Conservation (phyloP, 208 protist genomes). For the Trypanosoma vivax region DNA sequence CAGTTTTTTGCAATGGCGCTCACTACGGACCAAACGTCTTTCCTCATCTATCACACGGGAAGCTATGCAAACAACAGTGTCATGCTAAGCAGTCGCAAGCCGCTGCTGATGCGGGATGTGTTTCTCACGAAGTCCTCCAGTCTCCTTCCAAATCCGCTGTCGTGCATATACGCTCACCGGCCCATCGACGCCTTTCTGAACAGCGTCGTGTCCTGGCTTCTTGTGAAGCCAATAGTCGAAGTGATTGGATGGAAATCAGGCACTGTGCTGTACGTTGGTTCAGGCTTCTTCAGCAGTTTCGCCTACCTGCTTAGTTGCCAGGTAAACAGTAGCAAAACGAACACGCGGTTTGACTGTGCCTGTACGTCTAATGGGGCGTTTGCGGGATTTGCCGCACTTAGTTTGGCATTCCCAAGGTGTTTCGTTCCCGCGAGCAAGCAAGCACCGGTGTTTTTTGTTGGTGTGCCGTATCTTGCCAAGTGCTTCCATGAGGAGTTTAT, state of each 20-base stretch:
- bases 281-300: conserved; percentile 77
- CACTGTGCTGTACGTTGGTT: conserved; percentile 50
- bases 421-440: conserved; percentile 56
- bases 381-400: conserved; percentile 62
- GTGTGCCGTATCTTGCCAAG: conserved; percentile 54
- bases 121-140: conserved; percentile 59
- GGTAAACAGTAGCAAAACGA: conserved; percentile 36
- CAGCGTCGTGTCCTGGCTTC: conserved; percentile 34
- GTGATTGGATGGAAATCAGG: conserved; percentile 53
- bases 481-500: conserved; percentile 82
- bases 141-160: conserved; percentile 76
- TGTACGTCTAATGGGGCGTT: conserved; percentile 74
- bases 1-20: conserved; percentile 65
- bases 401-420: conserved; percentile 54
- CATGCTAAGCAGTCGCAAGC: conserved; percentile 71
- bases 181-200: conserved; percentile 55
- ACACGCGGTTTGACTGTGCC: conserved; percentile 50
- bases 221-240: conserved; percentile 58
- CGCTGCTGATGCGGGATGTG: conserved; percentile 81
- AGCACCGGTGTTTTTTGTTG: conserved; percentile 36
- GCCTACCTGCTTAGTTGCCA: conserved; percentile 69
- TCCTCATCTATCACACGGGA: conserved; percentile 75
- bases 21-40: conserved; percentile 56
- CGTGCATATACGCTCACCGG: conserved; percentile 58
- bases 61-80: conserved; percentile 76